phyloP scores from a whole-genome alignment of 805 yeast genomes.

The Candida peoriensis region DNA sequence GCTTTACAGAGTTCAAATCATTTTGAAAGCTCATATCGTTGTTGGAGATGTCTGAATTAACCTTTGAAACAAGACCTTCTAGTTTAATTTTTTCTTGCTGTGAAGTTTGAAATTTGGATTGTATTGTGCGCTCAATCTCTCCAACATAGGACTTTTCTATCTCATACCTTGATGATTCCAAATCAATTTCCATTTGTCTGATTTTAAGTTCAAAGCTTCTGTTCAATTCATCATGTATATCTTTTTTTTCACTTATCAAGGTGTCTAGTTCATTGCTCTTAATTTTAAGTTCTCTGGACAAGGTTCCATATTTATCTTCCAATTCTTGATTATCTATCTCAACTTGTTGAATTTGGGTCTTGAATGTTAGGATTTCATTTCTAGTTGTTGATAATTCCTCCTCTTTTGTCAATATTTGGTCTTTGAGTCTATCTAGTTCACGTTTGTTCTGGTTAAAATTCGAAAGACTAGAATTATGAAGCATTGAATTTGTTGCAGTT shows the following conservation, averaged over 20 bases:
- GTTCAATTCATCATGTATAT: slow-evolving; percentile 16
- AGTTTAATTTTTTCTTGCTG: not conserved
- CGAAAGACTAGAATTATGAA: no score
- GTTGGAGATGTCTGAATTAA: slow-evolving; percentile 21
- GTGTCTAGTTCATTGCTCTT: slow-evolving; percentile 28
- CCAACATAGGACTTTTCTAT: slow-evolving; percentile 28
- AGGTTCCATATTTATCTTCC: slow-evolving; percentile 17
- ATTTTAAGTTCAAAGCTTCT: slow-evolving; percentile 28
- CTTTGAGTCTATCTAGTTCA: slow-evolving; percentile 11
- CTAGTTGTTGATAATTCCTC: slow-evolving; percentile 17
- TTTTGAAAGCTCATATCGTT: slow-evolving; percentile 16
- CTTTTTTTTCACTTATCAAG: slow-evolving; percentile 24
- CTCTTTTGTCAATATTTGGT: slow-evolving; percentile 13
- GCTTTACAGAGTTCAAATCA: slow-evolving; percentile 17
- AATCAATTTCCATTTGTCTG: slow-evolving; percentile 28
- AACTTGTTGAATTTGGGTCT: slow-evolving; percentile 33
- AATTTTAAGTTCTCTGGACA: slow-evolving; percentile 21
- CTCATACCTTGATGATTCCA: slow-evolving; percentile 33
- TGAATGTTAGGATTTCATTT: slow-evolving; percentile 24
- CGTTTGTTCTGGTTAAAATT: not conserved
- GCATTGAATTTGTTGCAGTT: no score
- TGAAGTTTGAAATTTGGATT: slow-evolving; percentile 19
- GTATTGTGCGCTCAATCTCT: slow-evolving; percentile 35
- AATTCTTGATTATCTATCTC: slow-evolving; percentile 32
- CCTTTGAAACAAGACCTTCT: slow-evolving; percentile 26